Evolutionary conservation across 208 protist genomes (phyloP).

Genomic region (Leishmania gerbilli): DNA sequence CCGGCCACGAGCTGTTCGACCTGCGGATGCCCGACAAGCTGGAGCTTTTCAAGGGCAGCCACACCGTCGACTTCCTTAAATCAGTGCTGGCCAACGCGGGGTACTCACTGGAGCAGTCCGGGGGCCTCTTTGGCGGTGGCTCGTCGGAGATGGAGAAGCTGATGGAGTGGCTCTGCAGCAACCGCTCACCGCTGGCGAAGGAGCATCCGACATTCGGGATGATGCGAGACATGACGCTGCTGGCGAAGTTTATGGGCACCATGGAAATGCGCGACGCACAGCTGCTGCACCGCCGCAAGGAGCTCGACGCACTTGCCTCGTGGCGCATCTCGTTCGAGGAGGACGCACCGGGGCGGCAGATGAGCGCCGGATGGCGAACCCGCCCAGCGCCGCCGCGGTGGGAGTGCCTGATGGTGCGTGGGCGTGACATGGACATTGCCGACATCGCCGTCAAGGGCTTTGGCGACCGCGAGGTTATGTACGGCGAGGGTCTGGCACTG

Average conservation of each 20-base stretch:
- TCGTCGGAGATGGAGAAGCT: slow-evolving; percentile 77
- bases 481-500: slow-evolving; percentile 74
- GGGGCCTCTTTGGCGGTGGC: slow-evolving; percentile 25
- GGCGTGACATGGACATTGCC: slow-evolving; percentile 79
- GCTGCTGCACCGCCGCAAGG: slow-evolving; percentile 62
- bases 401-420: slow-evolving; percentile 80
- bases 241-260: slow-evolving; percentile 78
- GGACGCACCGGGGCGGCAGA: slow-evolving; percentile 64
- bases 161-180: slow-evolving; percentile 71
- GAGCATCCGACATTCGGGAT: slow-evolving; percentile 68
- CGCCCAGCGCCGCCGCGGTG: slow-evolving; percentile 46
- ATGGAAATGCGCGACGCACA: slow-evolving; percentile 84
- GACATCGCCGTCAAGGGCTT: slow-evolving; percentile 78
- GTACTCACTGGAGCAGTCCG: slow-evolving; percentile 54
- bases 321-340: slow-evolving; percentile 87
- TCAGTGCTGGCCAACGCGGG: slow-evolving; percentile 56
- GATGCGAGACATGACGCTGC: slow-evolving; percentile 72
- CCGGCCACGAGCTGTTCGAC: slow-evolving; percentile 63
- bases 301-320: slow-evolving; percentile 54
- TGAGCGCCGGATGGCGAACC: slow-evolving; percentile 79
- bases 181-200: slow-evolving; percentile 48
- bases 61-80: slow-evolving; percentile 66
- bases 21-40: slow-evolving; percentile 77
- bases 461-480: slow-evolving; percentile 72
- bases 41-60: slow-evolving; percentile 67